Base-by-base conservation (phyloP, 202 grass and related monocot genomes). In the Panicum hallii region DNA sequence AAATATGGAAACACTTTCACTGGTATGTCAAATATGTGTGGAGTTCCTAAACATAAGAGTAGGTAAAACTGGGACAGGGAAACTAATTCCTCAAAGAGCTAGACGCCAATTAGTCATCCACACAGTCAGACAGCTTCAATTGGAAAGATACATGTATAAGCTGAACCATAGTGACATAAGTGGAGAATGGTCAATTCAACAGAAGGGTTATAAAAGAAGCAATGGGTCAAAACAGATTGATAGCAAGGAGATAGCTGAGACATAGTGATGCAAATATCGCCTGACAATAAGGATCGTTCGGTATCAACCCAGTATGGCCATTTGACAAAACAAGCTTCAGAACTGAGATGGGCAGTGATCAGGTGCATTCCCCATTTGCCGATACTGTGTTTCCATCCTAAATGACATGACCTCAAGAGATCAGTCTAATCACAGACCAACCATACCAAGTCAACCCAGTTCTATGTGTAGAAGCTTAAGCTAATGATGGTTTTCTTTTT, bases 201-300 rank as follows among this genome's bases (percentile, higher is more conserved):
- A 42, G 4, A 89, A 79, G 41, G 62, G 56, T 9, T 71, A 82
- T 77, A 48, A 42, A 73, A 72, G 56, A 66, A 55, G 17, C 42
- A 79, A 83, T 28, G 13, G 12, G 49, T 50, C 12, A 4, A 28
- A 65, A 58, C 47, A 53, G 26, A 70, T 38, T 46, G 7, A 13
- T 44, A 47, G 28, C 20, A 76, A 63, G 52, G 64, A 70, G 69
- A 69, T 58, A 47, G 44, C 26, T 46, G 44, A 15, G 43, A 76
- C n/a, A 36, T 0, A n/a, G 28, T 40, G 22, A 54, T 45, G 19
- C 17, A 50, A 17, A 58, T 6, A 45, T 11, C 30, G 2, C 16
- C 44, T 42, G 61, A 12, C 7, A 41, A 36, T 8, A 64, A 9
- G 7, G 55, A 47, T 26, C 48, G 60, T 49, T 79, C 54, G 32